phyloP scores from a whole-genome alignment of 1,284 basidiomycete species.

The Trametes pubescens region DNA sequence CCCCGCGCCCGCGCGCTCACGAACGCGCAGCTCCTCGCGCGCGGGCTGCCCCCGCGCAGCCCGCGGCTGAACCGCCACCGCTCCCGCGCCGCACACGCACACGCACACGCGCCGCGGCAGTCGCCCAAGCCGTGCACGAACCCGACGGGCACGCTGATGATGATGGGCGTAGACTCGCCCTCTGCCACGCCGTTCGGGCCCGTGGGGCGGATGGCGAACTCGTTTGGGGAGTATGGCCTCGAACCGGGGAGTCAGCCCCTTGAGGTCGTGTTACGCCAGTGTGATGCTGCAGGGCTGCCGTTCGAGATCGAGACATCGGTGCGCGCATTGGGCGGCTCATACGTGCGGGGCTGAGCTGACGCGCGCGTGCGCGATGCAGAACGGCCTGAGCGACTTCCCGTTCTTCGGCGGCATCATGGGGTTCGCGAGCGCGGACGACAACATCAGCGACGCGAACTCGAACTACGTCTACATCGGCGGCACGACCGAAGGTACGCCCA shows the following conservation, averaged over 20 bases:
- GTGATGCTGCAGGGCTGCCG: background rate
- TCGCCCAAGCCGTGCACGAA: conserved; percentile 17
- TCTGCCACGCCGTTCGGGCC: background rate
- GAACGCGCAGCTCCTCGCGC: conserved; percentile 36
- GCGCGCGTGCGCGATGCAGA: conserved; percentile 2
- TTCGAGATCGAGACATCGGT: conserved; percentile 20
- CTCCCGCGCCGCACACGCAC: conserved; percentile 3
- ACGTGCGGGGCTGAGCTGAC: background rate
- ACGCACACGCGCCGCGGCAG: conserved; percentile 17
- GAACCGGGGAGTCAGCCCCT: conserved; percentile 22
- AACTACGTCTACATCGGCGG: conserved; percentile 35
- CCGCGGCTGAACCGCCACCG: conserved; percentile 19
- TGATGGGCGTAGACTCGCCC: background rate
- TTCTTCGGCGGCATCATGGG: conserved; percentile 31
- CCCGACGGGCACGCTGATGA: background rate
- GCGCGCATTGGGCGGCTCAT: background rate
- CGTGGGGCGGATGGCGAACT: conserved; percentile 25
- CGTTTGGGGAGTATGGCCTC: conserved; percentile 34
- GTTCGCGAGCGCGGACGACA: conserved; percentile 19
- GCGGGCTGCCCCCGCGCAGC: conserved; percentile 34
- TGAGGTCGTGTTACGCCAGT: conserved; percentile 17
- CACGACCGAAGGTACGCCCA: background rate
- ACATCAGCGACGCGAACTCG: conserved; percentile 18
- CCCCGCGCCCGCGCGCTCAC: conserved; percentile 17
- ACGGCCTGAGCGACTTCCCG: conserved; percentile 29